phyloP scores from a whole-genome alignment of 352 stramenopile genomes.

The Phytophthora sansomeana region DNA sequence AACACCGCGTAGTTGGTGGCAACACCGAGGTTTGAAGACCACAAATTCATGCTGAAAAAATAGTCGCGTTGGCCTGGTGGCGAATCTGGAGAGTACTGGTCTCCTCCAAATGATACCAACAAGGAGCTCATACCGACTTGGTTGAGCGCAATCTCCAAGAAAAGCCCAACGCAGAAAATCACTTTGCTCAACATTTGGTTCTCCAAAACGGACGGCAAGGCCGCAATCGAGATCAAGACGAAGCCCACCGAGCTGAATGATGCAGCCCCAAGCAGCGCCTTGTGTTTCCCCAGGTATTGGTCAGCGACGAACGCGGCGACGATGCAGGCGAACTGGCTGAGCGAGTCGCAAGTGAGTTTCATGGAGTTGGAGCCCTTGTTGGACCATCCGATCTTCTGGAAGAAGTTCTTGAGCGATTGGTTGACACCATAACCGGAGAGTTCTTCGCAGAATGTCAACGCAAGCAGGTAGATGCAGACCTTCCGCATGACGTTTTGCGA shows the following conservation, averaged over 20 bases:
- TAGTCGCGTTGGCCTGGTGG: slow-evolving; percentile 46
- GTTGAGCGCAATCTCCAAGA: slow-evolving; percentile 53
- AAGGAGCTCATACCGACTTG: slow-evolving; percentile 61
- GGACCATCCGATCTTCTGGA: slow-evolving; percentile 63
- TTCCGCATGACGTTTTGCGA: slow-evolving; percentile 57
- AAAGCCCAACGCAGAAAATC: slow-evolving; percentile 66
- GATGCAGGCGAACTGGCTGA: slow-evolving; percentile 68
- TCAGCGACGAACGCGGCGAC: slow-evolving; percentile 65
- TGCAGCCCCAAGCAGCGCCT: slow-evolving; percentile 28
- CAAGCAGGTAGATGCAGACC: slow-evolving; percentile 64
- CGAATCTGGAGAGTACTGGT: slow-evolving; percentile 59
- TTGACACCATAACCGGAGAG: slow-evolving; percentile 65
- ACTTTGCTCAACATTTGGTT: slow-evolving; percentile 38
- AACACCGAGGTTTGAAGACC: slow-evolving; percentile 72
- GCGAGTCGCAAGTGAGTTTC: slow-evolving; percentile 70
- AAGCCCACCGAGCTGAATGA: slow-evolving; percentile 54
- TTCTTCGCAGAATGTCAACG: slow-evolving; percentile 50
- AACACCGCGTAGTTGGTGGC: slow-evolving; percentile 80
- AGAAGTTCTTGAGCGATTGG: slow-evolving; percentile 72
- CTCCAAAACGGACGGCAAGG: slow-evolving; percentile 46
- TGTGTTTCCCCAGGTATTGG: slow-evolving; percentile 56
- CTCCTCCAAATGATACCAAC: slow-evolving; percentile 64
- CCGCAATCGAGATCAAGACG: slow-evolving; percentile 52
- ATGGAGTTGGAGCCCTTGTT: slow-evolving; percentile 64
- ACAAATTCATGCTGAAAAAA: slow-evolving; percentile 88